phyloP scores from a whole-genome alignment of 208 protist genomes.

The Sergeia podlipaevii region DNA sequence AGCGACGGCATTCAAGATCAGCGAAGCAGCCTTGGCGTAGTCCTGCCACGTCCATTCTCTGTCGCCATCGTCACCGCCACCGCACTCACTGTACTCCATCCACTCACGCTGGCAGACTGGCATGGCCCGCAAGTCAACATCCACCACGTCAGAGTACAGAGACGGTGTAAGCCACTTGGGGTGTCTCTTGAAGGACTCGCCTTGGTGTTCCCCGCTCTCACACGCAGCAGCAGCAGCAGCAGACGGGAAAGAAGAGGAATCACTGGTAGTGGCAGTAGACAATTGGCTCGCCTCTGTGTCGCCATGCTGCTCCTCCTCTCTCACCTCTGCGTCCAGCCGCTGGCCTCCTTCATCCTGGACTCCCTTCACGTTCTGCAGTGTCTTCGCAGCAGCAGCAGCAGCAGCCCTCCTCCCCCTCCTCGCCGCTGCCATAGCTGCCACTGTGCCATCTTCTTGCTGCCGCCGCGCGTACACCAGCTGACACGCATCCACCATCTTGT shows the following conservation, averaged over 20 bases:
- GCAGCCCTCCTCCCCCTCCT: no score
- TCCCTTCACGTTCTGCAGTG: not conserved
- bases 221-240: not conserved
- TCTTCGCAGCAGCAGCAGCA: no score
- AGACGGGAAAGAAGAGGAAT: not conserved
- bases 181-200: no score
- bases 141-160: conserved; percentile 23
- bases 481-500: conserved; percentile 13
- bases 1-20: conserved; percentile 26
- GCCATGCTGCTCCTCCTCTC: conserved; percentile 3
- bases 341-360: not conserved
- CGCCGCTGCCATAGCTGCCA: not conserved
- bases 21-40: conserved; percentile 14
- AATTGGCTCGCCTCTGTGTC: not conserved
- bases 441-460: conserved; percentile 1
- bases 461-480: conserved; percentile 20
- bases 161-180: conserved; percentile 20
- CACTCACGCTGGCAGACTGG: no score
- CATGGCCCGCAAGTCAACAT: conserved; percentile 16
- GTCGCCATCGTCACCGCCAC: no score
- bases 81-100: no score
- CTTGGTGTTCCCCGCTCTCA: not conserved
- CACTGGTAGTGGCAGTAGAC: not conserved
- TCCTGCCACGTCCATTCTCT: conserved; percentile 11
- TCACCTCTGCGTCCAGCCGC: not conserved